A percentile compares a stretch with the other conserved stretches of the same genome.
Evolutionary conservation across 108 stramenopile genomes (phyloP).

Genomic region (Schizochytrium sp.): DNA sequence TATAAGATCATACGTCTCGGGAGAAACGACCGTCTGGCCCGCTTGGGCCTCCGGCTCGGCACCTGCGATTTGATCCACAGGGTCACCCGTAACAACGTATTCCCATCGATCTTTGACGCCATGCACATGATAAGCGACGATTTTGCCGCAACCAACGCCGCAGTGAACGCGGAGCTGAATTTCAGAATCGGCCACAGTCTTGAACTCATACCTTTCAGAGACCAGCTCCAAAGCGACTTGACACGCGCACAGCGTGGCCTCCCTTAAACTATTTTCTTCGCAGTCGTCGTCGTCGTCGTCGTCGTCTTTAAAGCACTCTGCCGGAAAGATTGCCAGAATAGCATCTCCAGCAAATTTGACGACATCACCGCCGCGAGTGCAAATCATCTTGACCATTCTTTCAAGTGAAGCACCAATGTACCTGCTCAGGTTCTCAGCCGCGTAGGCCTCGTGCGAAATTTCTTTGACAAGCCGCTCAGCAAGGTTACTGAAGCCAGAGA

Average conservation of each 20-base stretch:
- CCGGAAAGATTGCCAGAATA: constrained; percentile 44
- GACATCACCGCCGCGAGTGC: constrained; percentile 44
- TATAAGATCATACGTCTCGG: background rate
- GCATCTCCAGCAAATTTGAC: constrained; percentile 58
- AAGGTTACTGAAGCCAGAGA: constrained; percentile 42
- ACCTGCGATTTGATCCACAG: constrained; percentile 16
- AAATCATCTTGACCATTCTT: constrained; percentile 34
- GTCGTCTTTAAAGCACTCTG: background rate
- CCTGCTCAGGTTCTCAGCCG: constrained; percentile 34
- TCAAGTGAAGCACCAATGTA: constrained; percentile 43
- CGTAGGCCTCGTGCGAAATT: constrained; percentile 26
- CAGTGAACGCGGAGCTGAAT: background rate
- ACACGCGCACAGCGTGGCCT: background rate
- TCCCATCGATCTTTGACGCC: constrained; percentile 29
- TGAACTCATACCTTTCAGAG: background rate
- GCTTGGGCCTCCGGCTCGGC: constrained; percentile 25
- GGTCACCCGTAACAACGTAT: constrained; percentile 22
- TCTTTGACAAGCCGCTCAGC: constrained; percentile 37
- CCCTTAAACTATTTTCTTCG: background rate
- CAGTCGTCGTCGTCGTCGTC: no score
- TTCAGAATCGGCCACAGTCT: background rate
- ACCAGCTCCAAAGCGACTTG: background rate
- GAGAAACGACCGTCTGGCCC: constrained; percentile 11
- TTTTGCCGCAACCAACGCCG: background rate
- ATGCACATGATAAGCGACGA: background rate